Percentiles rank a stretch among this genome's conserved stretches.
Conservation (phyloP, 192 early-diverging fungal species). For the Coemansia reversa region DNA sequence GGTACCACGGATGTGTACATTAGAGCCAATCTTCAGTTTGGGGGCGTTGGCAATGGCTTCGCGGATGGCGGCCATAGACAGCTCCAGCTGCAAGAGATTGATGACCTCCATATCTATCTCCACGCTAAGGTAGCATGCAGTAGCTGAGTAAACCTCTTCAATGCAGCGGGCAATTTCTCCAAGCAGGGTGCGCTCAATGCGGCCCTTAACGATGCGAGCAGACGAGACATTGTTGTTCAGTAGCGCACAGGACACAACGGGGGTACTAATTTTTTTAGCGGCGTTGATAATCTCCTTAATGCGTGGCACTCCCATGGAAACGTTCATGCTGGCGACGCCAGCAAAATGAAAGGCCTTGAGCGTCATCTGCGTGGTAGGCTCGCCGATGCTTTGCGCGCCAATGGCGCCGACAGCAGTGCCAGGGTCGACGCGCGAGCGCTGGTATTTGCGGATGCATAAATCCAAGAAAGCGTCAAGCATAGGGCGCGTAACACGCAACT, state of each 20-base stretch:
- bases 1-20: slow-evolving; percentile 62
- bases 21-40: slow-evolving; percentile 85
- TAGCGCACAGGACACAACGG: slow-evolving; percentile 81
- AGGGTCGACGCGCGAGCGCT: slow-evolving; percentile 89
- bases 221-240: slow-evolving; percentile 68
- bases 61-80: slow-evolving; percentile 72
- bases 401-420: slow-evolving; percentile 96
- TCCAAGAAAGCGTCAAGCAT: slow-evolving; percentile 75
- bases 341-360: slow-evolving; percentile 99
- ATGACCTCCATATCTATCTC: slow-evolving; percentile 85
- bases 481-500: slow-evolving; percentile 66
- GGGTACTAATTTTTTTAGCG: slow-evolving; percentile 91
- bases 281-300: slow-evolving; percentile 99
- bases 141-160: slow-evolving; percentile 79
- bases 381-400: slow-evolving; percentile 96
- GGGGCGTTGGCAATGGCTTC: slow-evolving; percentile 74
- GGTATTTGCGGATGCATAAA: slow-evolving; percentile 81
- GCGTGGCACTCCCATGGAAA: slow-evolving; percentile 98
- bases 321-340: slow-evolving; percentile 98
- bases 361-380: slow-evolving; percentile 99
- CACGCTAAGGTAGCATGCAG: slow-evolving; percentile 75
- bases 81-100: slow-evolving; percentile 84
- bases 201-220: slow-evolving; percentile 95
- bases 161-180: slow-evolving; percentile 94
- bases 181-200: slow-evolving; percentile 88